Evolutionary conservation across 1,284 basidiomycete species (phyloP).

Genomic region (Cryptococcus neoformans): DNA sequence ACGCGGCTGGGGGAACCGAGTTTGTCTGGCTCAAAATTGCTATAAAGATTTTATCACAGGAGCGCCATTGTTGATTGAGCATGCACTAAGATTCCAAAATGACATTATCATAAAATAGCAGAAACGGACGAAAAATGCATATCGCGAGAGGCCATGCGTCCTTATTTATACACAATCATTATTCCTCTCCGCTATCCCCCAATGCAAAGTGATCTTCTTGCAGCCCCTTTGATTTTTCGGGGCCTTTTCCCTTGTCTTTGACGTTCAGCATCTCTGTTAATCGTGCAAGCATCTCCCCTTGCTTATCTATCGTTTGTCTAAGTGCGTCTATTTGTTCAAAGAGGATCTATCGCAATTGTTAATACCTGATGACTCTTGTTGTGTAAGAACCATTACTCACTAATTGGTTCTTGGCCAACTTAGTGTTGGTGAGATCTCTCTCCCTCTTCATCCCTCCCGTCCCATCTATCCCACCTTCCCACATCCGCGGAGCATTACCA

Average conservation of each 20-base stretch:
- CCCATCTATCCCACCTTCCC: slow-evolving; percentile 23
- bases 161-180: neutral
- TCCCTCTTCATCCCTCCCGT: slow-evolving; percentile 4
- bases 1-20: too few species aligned
- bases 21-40: too few species aligned
- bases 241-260: neutral
- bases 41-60: too few species aligned
- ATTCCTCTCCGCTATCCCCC: slow-evolving; percentile 25
- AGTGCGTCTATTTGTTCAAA: slow-evolving; percentile 45
- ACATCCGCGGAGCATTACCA: slow-evolving; percentile 19
- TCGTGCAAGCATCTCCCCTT: slow-evolving; percentile 35
- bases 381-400: slow-evolving; percentile 16
- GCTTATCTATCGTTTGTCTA: slow-evolving; percentile 39
- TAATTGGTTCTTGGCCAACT: slow-evolving; percentile 49
- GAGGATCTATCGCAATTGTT: slow-evolving; percentile 29
- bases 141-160: too few species aligned
- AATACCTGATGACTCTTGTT: neutral
- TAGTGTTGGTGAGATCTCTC: slow-evolving; percentile 46
- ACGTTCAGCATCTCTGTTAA: slow-evolving; percentile 21
- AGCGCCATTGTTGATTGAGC: too few species aligned
- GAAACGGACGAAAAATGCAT: too few species aligned
- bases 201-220: slow-evolving; percentile 11
- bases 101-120: too few species aligned
- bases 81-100: too few species aligned
- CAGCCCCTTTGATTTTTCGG: neutral